Evolutionary conservation across 202 grass and related monocot species (phyloP).

Genomic region (Panicum hallii): DNA sequence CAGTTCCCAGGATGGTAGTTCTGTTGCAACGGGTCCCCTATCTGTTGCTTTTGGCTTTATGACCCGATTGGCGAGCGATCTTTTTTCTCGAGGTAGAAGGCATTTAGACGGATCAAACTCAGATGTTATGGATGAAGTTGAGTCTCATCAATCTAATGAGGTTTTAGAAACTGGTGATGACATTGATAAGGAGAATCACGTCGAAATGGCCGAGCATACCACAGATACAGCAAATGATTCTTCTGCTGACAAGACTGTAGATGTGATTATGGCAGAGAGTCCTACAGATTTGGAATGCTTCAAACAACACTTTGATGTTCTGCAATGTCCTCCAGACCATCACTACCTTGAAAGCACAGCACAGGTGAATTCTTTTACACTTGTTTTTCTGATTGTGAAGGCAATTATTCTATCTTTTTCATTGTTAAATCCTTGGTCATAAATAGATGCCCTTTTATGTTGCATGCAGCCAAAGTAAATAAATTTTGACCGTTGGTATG

Average conservation of each 20-base stretch:
- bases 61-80: slow-evolving; percentile 70
- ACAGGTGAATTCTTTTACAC: slow-evolving; percentile 43
- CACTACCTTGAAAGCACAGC: slow-evolving; percentile 74
- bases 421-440: background rate
- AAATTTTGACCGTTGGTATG: background rate
- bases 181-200: slow-evolving; percentile 52
- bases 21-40: slow-evolving; percentile 72
- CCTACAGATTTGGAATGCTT: slow-evolving; percentile 60
- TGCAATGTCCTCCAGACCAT: slow-evolving; percentile 80
- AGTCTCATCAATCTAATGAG: slow-evolving; percentile 61
- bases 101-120: slow-evolving; percentile 67
- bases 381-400: background rate
- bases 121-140: slow-evolving; percentile 69
- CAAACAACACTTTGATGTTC: slow-evolving; percentile 95
- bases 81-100: slow-evolving; percentile 89
- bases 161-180: slow-evolving; percentile 74
- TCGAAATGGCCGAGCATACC: slow-evolving; percentile 27
- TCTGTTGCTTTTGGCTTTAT: slow-evolving; percentile 88
- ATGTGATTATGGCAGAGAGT: slow-evolving; percentile 43
- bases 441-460: background rate
- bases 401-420: background rate
- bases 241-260: slow-evolving; percentile 38
- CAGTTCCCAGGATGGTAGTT: slow-evolving; percentile 60
- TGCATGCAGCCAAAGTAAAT: background rate
- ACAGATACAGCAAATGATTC: slow-evolving; percentile 44